phyloP scores from a whole-genome alignment of 108 stramenopile genomes.

The Schizochytrium sp. region DNA sequence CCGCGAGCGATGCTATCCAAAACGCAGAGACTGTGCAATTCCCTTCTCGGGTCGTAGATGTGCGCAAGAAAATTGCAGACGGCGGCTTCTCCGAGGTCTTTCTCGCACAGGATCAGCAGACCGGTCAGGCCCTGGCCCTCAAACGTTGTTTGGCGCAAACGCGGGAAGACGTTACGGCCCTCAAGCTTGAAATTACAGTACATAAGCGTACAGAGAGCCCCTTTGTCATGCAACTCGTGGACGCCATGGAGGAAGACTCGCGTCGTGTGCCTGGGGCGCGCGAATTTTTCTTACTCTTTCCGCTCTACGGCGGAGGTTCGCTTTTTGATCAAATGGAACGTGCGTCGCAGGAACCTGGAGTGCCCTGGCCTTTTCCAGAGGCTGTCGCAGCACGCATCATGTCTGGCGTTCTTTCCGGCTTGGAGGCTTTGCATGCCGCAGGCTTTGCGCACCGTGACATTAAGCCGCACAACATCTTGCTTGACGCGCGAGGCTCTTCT shows the following conservation, averaged over 20 bases:
- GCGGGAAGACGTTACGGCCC: background rate
- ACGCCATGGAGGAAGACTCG: background rate
- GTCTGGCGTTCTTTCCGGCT: background rate
- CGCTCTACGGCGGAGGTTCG: background rate
- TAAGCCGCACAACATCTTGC: background rate
- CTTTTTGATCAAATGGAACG: constrained; percentile 8
- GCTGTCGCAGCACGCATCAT: background rate
- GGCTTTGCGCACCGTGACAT: background rate
- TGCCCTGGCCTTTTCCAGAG: background rate
- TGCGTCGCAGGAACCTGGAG: background rate
- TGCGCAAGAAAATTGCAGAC: constrained; percentile 7
- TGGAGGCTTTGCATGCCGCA: background rate
- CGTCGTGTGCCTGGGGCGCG: background rate
- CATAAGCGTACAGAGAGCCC: background rate
- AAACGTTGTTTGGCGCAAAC: background rate
- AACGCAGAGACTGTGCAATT: background rate
- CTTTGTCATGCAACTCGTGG: background rate
- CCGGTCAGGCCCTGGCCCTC: background rate
- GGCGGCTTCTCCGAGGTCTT: constrained; percentile 17
- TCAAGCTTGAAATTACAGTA: background rate
- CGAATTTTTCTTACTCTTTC: background rate
- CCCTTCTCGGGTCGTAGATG: background rate
- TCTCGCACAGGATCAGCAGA: background rate
- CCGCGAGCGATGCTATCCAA: background rate
- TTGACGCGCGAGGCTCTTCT: background rate